Base-by-base conservation (phyloP, 805 yeast genomes). In the Cyberlindnera euphorbiiphila region DNA sequence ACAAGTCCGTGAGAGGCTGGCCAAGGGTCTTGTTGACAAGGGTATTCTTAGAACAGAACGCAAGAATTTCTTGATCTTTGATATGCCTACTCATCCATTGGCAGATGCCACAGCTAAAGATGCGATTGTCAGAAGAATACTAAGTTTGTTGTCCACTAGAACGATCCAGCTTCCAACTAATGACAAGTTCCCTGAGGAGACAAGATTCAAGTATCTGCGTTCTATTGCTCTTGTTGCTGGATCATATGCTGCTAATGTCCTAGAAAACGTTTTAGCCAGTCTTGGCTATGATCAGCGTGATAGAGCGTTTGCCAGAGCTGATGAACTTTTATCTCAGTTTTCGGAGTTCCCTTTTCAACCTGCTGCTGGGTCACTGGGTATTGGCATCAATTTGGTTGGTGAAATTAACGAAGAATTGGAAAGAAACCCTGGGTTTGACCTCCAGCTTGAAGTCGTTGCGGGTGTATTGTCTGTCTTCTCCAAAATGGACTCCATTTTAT, bases 41-140 rank as follows among this genome's bases (percentile, higher is more conserved):
- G 98, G 98, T 16, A 81, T 93, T 31, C 72, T 94, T 55, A 81
- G 96, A 66, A 93, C 98, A 7, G 98, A 93, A 63, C 78, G 95
- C 61, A 87, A 89, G 60, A 93, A 87, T 65, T 93, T 93, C 59
- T 78, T 93, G 54, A 68, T 93, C 37, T 93, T 93, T 53, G 98
- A 93, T 62, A 93, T 93, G 97, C 96, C 98, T 21, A 93, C 98
- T 8, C 98, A 94, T 62, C 98, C 98, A 7, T 76, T 93, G 11
- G 82, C 89, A 22, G 98, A 93, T 61, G 73, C 82, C 29, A 67
- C 78, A 47, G 80, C 95, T 34, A 93, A 93, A 63, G 95, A 86
- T 49, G 78, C 80, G 38, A 74, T 93, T 39, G 78, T 80, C 39
- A 71, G 78, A 42, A 75, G 97, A 52, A 76, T 87, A 19, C 66